A percentile compares a stretch with the other conserved stretches of the same genome.
These are phyloP conservation scores for Medicago lupulina DNA, from an alignment of 306 rosid species.

Conservation along the genomic window DNA sequence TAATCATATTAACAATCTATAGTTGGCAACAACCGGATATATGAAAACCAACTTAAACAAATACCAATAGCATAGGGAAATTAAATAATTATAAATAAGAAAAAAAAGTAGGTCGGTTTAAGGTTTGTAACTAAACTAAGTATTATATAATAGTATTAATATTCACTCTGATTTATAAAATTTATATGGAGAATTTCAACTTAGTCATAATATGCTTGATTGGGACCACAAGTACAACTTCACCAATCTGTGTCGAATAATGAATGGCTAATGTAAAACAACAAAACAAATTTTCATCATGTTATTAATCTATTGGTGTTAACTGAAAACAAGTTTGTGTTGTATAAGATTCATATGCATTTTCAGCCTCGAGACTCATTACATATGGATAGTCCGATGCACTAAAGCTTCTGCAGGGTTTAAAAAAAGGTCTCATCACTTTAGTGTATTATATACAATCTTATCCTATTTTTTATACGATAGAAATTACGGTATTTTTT, in stretches of 20 bases:
- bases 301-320: background rate
- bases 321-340: slow-evolving; percentile 11
- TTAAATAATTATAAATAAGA: slow-evolving; percentile 16
- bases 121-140: slow-evolving; percentile 10
- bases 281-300: background rate
- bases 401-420: too few species aligned
- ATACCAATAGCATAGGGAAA: slow-evolving; percentile 32
- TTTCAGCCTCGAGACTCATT: background rate
- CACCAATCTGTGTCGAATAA: slow-evolving; percentile 16
- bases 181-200: slow-evolving; percentile 29
- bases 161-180: slow-evolving; percentile 29
- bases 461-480: too few species aligned
- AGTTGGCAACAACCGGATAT: slow-evolving; percentile 36
- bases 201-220: slow-evolving; percentile 28
- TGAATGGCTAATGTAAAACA: background rate
- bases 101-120: slow-evolving; percentile 25
- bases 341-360: slow-evolving; percentile 1
- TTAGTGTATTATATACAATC: too few species aligned
- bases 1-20: slow-evolving; percentile 39
- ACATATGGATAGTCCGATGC: background rate
- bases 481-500: too few species aligned
- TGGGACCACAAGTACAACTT: slow-evolving; percentile 43
- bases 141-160: slow-evolving; percentile 6
- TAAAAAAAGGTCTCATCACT: too few species aligned
- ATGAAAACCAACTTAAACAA: slow-evolving; percentile 28